These are phyloP conservation scores for Fusarium staphyleae DNA, from an alignment of 2,329 filamentous ascomycete genomes.

Conservation along the genomic window DNA sequence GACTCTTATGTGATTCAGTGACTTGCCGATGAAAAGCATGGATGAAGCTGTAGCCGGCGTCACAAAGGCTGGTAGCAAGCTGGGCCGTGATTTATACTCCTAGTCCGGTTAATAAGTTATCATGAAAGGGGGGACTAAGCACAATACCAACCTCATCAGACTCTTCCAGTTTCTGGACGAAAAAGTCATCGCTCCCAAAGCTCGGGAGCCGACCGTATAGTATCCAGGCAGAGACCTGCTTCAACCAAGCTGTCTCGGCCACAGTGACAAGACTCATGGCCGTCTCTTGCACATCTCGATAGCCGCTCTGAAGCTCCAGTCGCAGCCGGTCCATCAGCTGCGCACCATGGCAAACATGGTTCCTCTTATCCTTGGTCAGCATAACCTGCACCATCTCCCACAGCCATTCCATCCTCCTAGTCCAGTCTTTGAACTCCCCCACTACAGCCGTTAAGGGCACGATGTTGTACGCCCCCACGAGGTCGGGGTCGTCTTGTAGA, in stretches of 20 bases:
- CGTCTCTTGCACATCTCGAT: constrained; percentile 81
- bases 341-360: constrained; percentile 67
- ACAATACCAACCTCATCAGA: constrained; percentile 49
- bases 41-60: constrained; percentile 76
- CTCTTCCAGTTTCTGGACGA: constrained; percentile 65
- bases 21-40: constrained; percentile 89
- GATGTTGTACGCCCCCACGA: constrained; percentile 91
- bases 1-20: constrained; percentile 80
- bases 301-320: constrained; percentile 83
- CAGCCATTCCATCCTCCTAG: constrained; percentile 83
- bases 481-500: constrained; percentile 74
- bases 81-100: constrained; percentile 65
- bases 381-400: constrained; percentile 78
- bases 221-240: constrained; percentile 89
- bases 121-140: neutral
- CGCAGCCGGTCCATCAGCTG: constrained; percentile 79
- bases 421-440: constrained; percentile 87
- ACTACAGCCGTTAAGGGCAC: constrained; percentile 89
- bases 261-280: constrained; percentile 75
- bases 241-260: constrained; percentile 90
- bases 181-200: constrained; percentile 85
- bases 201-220: constrained; percentile 84
- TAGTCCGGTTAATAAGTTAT: constrained; percentile 35
- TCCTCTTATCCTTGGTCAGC: constrained; percentile 49
- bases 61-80: constrained; percentile 81